Evolutionary conservation across 768 basidiomycete species (phyloP).

Genomic region (Kondoa subrosea): DNA sequence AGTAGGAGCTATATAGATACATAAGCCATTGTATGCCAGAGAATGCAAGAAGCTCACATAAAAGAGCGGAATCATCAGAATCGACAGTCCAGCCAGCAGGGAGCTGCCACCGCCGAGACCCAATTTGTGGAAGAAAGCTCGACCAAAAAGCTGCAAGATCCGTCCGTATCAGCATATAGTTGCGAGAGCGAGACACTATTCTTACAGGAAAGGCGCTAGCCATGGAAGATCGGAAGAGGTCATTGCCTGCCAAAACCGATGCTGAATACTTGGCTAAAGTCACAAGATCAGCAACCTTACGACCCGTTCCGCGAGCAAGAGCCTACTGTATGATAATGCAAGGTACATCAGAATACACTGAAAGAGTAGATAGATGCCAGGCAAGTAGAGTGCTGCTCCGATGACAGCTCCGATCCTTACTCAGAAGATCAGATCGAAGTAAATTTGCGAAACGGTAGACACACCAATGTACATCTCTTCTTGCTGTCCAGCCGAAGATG

Average conservation of each 20-base stretch:
- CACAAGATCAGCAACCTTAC: constrained; percentile 18
- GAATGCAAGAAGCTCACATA: constrained; percentile 21
- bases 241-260: constrained; percentile 32
- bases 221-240: constrained; percentile 30
- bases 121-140: constrained; percentile 28
- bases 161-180: constrained; percentile 12
- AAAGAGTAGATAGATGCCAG: not conserved
- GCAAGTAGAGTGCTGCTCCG: not conserved
- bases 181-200: constrained; percentile 4
- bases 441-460: not conserved
- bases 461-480: not conserved
- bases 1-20: not conserved
- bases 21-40: not conserved
- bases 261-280: constrained; percentile 31
- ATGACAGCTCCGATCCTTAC: not conserved
- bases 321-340: not conserved
- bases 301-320: not conserved
- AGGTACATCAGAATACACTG: constrained; percentile 11
- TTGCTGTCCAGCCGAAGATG: constrained; percentile 19
- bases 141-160: constrained; percentile 30
- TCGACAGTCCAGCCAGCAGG: constrained; percentile 29
- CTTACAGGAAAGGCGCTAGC: constrained; percentile 20
- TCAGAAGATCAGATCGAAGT: not conserved
- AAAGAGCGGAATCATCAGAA: constrained; percentile 31
- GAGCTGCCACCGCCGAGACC: constrained; percentile 30